A percentile compares a stretch with the other conserved stretches of the same genome.
These are phyloP conservation scores for Neurospora sp. DNA, from an alignment of 495 filamentous ascomycete genomes.

Conservation along the genomic window DNA sequence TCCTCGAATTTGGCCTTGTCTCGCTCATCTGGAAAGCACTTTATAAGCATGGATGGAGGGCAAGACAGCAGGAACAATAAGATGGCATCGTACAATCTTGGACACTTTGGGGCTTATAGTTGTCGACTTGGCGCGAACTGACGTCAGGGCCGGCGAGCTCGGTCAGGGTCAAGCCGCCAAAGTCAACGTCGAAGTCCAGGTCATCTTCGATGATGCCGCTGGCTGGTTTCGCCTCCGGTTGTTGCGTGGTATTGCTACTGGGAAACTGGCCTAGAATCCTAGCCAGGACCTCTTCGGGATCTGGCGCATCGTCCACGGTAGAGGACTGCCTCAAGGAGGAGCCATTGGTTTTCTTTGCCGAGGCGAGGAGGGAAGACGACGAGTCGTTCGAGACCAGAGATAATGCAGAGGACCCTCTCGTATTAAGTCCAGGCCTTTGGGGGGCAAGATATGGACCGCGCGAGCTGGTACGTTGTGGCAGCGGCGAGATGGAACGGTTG, in stretches of 20 bases:
- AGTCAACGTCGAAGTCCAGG: conserved; percentile 55
- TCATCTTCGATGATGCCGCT: conserved; percentile 32
- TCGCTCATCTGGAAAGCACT: conserved; percentile 51
- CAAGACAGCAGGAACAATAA: conserved; percentile 7
- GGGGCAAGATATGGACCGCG: conserved; percentile 43
- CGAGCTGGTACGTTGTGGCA: conserved; percentile 47
- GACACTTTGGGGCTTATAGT: conserved; percentile 55
- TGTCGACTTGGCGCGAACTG: conserved; percentile 27
- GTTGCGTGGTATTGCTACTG: neutral
- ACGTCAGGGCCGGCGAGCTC: conserved; percentile 51
- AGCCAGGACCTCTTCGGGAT: conserved; percentile 66
- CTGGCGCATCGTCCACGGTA: conserved; percentile 44
- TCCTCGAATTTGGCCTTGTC: conserved; percentile 88
- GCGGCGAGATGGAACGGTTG: conserved; percentile 60
- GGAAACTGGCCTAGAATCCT: conserved; percentile 52
- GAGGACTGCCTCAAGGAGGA: conserved; percentile 50
- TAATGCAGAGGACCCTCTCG: conserved; percentile 47
- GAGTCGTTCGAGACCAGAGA: conserved; percentile 66
- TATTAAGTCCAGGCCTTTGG: conserved; percentile 48
- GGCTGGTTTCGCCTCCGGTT: neutral
- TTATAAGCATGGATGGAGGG: conserved; percentile 20
- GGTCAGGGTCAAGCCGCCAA: conserved; percentile 61
- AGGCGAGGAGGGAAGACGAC: conserved; percentile 55
- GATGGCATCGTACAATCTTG: conserved; percentile 56
- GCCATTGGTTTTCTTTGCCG: conserved; percentile 53